These are phyloP conservation scores for Cymbidium sinense DNA, from an alignment of 106 monocot genomes.

Conservation along the genomic window DNA sequence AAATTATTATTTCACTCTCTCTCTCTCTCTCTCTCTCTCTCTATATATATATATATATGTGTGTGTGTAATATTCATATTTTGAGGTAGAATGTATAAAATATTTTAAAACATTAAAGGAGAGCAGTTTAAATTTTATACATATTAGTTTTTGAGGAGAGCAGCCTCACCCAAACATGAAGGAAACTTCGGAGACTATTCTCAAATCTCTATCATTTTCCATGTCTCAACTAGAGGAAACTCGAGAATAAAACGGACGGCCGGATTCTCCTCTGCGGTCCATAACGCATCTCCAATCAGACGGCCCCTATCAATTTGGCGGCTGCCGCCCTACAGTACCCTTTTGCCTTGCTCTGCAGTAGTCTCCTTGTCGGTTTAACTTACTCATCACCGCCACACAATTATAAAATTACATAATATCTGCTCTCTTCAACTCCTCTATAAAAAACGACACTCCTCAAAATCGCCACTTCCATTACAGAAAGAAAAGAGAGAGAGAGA, in stretches of 20 bases:
- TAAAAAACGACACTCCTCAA: background rate
- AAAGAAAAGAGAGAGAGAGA: background rate
- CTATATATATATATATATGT: no score
- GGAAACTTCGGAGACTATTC: no score
- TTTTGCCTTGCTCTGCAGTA: background rate
- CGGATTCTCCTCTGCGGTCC: background rate
- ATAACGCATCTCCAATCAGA: background rate
- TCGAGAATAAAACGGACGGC: background rate
- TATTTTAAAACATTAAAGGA: no score
- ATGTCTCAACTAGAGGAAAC: background rate
- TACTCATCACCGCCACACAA: background rate
- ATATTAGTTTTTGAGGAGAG: no score
- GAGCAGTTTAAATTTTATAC: no score
- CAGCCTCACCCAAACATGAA: no score
- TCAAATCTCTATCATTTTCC: background rate
- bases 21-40: no score
- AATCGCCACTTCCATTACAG: background rate
- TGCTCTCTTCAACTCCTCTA: background rate
- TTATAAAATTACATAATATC: background rate
- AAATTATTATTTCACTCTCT: no score
- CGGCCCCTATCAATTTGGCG: background rate
- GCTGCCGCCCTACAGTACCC: background rate
- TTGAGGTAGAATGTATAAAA: no score
- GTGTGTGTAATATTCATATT: no score
- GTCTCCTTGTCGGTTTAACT: background rate